These are phyloP conservation scores for Neonectria sp. DNA, from an alignment of 2,329 filamentous ascomycete species.

Conservation along the genomic window DNA sequence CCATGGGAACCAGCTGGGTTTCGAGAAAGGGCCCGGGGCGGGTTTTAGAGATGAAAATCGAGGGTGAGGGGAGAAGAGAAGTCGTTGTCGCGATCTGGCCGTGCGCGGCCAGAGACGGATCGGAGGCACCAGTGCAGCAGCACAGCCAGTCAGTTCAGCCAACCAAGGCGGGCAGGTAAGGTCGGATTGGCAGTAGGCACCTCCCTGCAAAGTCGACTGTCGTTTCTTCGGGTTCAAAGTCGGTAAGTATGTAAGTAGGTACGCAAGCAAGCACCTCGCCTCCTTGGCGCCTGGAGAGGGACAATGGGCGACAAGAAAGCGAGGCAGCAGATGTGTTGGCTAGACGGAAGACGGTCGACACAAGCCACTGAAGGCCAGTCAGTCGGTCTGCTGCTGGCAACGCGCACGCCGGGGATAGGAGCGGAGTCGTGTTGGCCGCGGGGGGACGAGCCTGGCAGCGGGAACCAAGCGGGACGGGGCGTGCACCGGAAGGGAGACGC, in stretches of 20 bases:
- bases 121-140: slow-evolving; percentile 25
- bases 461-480: slow-evolving; percentile 26
- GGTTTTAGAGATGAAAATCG: slow-evolving; percentile 19
- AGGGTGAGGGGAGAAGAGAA: slow-evolving; percentile 22
- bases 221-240: neutral
- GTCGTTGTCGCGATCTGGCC: slow-evolving; percentile 27
- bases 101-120: slow-evolving; percentile 24
- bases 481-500: slow-evolving; percentile 13
- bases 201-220: slow-evolving; percentile 5
- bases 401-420: slow-evolving; percentile 10
- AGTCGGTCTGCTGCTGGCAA: slow-evolving; percentile 3
- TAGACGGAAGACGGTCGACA: neutral
- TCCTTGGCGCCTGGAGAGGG: neutral
- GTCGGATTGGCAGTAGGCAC: slow-evolving; percentile 9
- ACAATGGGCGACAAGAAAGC: neutral
- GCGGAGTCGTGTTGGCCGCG: slow-evolving; percentile 18
- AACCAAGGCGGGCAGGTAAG: slow-evolving; percentile 30
- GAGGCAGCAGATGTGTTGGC: neutral
- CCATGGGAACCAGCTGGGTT: slow-evolving; percentile 52
- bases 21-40: neutral
- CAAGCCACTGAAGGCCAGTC: neutral
- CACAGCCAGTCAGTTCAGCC: slow-evolving; percentile 23
- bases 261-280: slow-evolving; percentile 1
- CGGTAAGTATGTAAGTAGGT: neutral
- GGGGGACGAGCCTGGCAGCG: slow-evolving; percentile 17